These are phyloP conservation scores for Aspergillus fischeri DNA, from an alignment of 2,329 filamentous ascomycete species.

Conservation along the genomic window DNA sequence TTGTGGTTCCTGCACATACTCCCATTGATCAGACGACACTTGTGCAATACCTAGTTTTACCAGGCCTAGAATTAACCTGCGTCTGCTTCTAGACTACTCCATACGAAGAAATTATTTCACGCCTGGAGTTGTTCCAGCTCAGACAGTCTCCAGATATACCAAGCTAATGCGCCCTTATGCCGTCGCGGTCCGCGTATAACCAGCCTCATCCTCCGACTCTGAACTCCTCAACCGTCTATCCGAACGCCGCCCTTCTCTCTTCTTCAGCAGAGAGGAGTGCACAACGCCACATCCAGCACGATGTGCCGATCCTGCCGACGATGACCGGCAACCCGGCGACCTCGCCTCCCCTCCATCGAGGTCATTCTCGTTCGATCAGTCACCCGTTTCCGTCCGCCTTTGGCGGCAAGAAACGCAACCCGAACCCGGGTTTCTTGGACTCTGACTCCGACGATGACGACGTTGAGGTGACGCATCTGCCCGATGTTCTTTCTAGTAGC, in stretches of 20 bases:
- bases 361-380: conserved; percentile 67
- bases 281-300: conserved; percentile 18
- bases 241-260: conserved; percentile 15
- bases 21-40: neutral
- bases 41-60: neutral
- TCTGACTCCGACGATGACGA: conserved; percentile 46
- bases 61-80: neutral
- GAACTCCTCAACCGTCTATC: conserved; percentile 17
- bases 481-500: conserved; percentile 32
- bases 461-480: conserved; percentile 25
- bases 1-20: neutral
- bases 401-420: conserved; percentile 50
- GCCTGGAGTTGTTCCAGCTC: neutral
- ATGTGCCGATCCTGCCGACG: conserved; percentile 21
- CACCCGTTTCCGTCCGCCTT: conserved; percentile 75
- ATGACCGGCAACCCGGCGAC: conserved; percentile 17
- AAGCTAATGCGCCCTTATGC: conserved; percentile 34
- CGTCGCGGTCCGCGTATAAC: conserved; percentile 31
- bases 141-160: neutral
- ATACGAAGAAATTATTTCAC: neutral
- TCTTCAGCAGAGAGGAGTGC: conserved; percentile 16
- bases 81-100: neutral
- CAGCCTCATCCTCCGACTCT: conserved; percentile 24
- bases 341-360: conserved; percentile 21
- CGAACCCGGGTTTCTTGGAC: conserved; percentile 40